Evolutionary conservation across 257 asterid genomes (phyloP), one percentile per base, ranked within the genome.

Genomic region (Lycium ferocissimum): DNA sequence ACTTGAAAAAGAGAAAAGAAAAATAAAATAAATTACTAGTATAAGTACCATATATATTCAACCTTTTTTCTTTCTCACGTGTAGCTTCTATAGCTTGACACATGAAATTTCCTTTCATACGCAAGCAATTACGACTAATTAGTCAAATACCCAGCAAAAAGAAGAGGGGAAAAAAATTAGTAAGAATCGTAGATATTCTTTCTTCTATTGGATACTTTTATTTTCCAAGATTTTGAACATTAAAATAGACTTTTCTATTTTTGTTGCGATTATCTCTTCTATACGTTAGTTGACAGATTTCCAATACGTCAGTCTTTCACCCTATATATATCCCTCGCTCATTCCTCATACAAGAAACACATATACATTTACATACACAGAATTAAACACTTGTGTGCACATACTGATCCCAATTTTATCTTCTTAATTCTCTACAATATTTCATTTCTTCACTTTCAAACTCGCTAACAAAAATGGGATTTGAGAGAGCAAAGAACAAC

Each of bases 211-310:
- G 63, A 51, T 3, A 2, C 38, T 13, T 57, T n/a, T 47, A n/a
- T 82, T 85, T 89, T 89, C 87, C 84, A 85, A 84, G 26, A 59
- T n/a, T 86, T 92, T 91, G 92, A 92, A 91, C 84, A 88, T 83
- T 85, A 88, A 87, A 88, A 84, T 89, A 85, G 94, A 93, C 92
- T 91, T 89, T 90, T 73, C 91, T 85, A 3, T 26, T 40, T 45
- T 20, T 43, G 17, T 43, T 57, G 40, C 13, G 9, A 17, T 37
- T 7, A 49, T 22, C 51, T 76, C 47, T 76, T 33, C 49, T 26
- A 70, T 69, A 51, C 47, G 47, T 26, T 51, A 76, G 20, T 49
- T 13, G 63, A 18, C 79, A 9, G 18, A 13, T 26, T 22, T 58
- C 7, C 45, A 26, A 3, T 35, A 78, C 63, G 65, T 69, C 5